phyloP scores from a whole-genome alignment of 1,284 basidiomycete species.

The Stygiomarasmius scandens region DNA sequence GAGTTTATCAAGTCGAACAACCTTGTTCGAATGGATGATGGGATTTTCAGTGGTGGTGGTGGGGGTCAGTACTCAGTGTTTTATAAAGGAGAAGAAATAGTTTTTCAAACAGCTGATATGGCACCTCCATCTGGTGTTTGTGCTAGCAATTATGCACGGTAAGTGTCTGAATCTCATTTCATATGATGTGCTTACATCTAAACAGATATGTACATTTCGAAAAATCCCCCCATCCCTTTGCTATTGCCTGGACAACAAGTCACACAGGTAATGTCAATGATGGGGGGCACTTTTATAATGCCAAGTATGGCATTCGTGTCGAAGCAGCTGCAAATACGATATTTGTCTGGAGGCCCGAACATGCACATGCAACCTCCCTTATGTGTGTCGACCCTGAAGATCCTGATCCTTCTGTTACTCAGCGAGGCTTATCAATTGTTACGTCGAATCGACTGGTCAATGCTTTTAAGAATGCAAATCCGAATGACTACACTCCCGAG shows the following conservation, averaged over 20 bases:
- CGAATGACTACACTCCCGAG: too few relatives aligned
- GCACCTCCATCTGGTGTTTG: constrained; percentile 19
- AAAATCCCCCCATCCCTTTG: constrained; percentile 18
- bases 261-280: background rate
- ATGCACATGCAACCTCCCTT: constrained; percentile 13
- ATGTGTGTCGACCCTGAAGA: background rate
- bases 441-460: too few relatives aligned
- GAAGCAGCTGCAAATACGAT: constrained; percentile 12
- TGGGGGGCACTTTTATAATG: constrained; percentile 20
- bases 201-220: constrained; percentile 20
- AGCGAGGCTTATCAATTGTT: too few relatives aligned
- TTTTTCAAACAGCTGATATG: constrained; percentile 17
- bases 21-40: constrained; percentile 15
- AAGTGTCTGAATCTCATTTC: too few relatives aligned
- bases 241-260: constrained; percentile 11
- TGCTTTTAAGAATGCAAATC: too few relatives aligned
- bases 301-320: constrained; percentile 18
- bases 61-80: constrained; percentile 8
- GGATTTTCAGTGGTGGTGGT: background rate
- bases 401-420: background rate
- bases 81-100: constrained; percentile 10
- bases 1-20: constrained; percentile 4
- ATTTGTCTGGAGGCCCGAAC: constrained; percentile 12
- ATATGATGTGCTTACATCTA: background rate
- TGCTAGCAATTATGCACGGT: constrained; percentile 20